phyloP scores from a whole-genome alignment of 2,329 filamentous ascomycete genomes.

The Ophiostoma ips region DNA sequence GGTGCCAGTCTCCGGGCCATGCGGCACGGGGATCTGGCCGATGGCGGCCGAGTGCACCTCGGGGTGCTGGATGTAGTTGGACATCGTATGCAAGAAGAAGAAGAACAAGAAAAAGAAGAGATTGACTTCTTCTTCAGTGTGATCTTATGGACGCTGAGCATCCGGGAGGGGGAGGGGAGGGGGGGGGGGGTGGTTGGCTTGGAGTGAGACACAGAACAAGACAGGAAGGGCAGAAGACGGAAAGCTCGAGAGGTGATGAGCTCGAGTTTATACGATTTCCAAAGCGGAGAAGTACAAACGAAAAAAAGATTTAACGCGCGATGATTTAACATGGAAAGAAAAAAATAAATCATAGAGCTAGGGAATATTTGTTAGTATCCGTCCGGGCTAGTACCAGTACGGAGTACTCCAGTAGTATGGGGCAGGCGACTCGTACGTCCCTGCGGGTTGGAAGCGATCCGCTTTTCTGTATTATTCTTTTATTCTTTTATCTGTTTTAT shows the following conservation, averaged over 20 bases:
- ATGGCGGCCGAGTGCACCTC: slow-evolving; percentile 27
- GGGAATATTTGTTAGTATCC: not conserved
- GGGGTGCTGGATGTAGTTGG: slow-evolving; percentile 25
- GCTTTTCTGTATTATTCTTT: not conserved
- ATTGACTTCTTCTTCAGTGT: no score
- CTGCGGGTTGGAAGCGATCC: no score
- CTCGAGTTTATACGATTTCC: slow-evolving; percentile 6
- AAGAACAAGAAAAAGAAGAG: not conserved
- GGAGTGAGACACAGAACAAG: not conserved
- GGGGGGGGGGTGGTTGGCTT: not conserved
- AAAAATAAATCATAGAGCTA: not conserved
- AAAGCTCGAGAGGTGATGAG: not conserved
- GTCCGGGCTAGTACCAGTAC: no score
- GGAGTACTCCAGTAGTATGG: no score
- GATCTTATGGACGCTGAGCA: slow-evolving; percentile 1
- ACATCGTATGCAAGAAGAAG: slow-evolving; percentile 18
- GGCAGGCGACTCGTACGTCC: not conserved
- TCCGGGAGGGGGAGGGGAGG: not conserved
- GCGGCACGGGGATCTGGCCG: slow-evolving; percentile 42
- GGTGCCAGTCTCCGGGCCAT: slow-evolving; percentile 34
- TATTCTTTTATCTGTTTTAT: not conserved
- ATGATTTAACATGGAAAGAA: not conserved
- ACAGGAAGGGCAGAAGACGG: not conserved
- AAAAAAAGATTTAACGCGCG: not conserved
- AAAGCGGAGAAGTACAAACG: not conserved